Conservation (phyloP, 345 rosid species). For the Limnanthes douglasii region DNA sequence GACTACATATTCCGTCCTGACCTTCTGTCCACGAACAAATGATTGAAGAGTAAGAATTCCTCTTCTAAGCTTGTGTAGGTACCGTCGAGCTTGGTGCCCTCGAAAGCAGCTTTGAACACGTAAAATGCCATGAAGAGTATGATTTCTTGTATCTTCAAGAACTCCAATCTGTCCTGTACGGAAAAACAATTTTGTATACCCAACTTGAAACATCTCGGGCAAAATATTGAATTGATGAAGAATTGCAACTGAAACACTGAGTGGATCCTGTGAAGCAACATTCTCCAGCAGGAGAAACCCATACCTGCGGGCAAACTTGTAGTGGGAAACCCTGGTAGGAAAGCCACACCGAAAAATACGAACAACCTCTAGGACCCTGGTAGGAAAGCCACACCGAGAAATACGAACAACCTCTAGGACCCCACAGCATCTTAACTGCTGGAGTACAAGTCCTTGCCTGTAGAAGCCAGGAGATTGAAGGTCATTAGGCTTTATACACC, state of each 20-base stretch:
- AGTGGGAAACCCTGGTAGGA: conserved; percentile 53
- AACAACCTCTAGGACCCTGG: conserved; percentile 69
- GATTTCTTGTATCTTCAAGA: conserved; percentile 95
- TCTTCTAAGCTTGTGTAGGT: conserved; percentile 41
- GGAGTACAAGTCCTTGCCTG: conserved; percentile 83
- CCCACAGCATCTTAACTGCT: conserved; percentile 96
- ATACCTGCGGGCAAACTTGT: conserved; percentile 38
- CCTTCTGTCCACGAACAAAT: conserved; percentile 66
- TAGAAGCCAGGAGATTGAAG: conserved; percentile 79
- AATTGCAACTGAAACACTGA: conserved; percentile 92
- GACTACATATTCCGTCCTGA: conserved; percentile 53
- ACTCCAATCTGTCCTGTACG: conserved; percentile 98
- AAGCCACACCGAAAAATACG: conserved; percentile 94
- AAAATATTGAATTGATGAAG: conserved; percentile 92
- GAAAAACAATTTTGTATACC: conserved; percentile 92
- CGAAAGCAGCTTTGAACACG: conserved; percentile 94
- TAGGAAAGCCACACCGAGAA: conserved; percentile 95
- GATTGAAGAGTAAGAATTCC: conserved; percentile 66
- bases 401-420: conserved; percentile 97
- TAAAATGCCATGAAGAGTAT: conserved; percentile 88
- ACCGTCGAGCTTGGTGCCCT: conserved; percentile 72
- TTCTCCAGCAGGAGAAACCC: conserved; percentile 87
- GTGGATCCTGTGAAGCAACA: conserved; percentile 77
- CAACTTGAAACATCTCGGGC: conserved; percentile 99
- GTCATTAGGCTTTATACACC: conserved; percentile 95